These are phyloP conservation scores for Penicillium cinerascens DNA, from an alignment of 495 filamentous ascomycete species.

Conservation along the genomic window DNA sequence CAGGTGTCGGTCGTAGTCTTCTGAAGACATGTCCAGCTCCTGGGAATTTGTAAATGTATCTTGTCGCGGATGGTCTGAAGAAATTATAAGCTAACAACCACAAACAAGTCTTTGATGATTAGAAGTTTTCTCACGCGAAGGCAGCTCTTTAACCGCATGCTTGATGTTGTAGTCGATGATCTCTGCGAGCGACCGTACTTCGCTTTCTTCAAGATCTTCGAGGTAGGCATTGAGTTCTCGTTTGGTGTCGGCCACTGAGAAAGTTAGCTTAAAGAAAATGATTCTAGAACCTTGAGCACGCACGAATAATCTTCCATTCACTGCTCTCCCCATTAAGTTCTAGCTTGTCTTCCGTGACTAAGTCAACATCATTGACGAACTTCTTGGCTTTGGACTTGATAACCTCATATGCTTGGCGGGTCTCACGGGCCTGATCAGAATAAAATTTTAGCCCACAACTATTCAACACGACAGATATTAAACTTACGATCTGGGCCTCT, in stretches of 20 bases:
- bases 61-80: conserved; percentile 10
- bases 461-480: not conserved
- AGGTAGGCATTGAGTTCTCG: conserved; percentile 18
- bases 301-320: conserved; percentile 10
- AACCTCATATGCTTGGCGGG: conserved; percentile 5
- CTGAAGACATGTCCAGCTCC: conserved; percentile 1
- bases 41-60: conserved; percentile 4
- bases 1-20: conserved; percentile 10
- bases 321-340: conserved; percentile 4
- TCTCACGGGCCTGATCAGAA: conserved; percentile 1
- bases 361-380: conserved; percentile 9
- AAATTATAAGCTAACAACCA: not conserved
- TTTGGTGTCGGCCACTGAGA: conserved; percentile 14
- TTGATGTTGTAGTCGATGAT: conserved; percentile 20
- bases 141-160: conserved; percentile 24
- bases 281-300: not conserved
- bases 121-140: not conserved
- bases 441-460: not conserved
- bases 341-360: conserved; percentile 4
- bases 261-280: not conserved
- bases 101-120: no score
- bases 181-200: conserved; percentile 12
- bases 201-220: conserved; percentile 16
- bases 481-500: conserved; percentile 9
- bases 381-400: conserved; percentile 8